Evolutionary conservation across 139 green algal genomes (phyloP), one percentile per base, ranked within the genome.

Genomic region (Parachlorella kessleri): DNA sequence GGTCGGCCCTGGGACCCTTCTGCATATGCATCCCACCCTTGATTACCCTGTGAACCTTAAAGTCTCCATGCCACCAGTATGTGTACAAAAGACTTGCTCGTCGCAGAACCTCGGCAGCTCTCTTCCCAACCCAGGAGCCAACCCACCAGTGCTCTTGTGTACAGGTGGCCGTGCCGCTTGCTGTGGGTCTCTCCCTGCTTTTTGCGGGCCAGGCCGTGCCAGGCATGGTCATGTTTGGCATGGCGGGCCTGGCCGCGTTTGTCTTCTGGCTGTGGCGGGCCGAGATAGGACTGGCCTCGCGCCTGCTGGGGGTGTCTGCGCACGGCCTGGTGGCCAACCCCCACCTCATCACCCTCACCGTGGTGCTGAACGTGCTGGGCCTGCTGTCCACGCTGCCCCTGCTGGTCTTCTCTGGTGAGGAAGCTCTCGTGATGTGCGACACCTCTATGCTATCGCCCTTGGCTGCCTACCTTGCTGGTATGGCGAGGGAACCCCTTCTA

Each of bases 261-360:
- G 78, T 85, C 39, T 93, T 92, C 70, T 91, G 77, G 32, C 35
- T 88, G 40, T 92, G 86, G 88, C 77, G 88, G 10, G 53, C 81
- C 33, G 82, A 92, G 80, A 83, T 94, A 18, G 84, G 65, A 18
- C 75, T 92, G 36, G 88, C 86, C 38, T 83, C 75, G 5, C 65
- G 73, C 2, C 83, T 94, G 78, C 79, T 94, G 70, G 68, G 67
- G 18, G 76, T 92, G 37, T 75, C 80, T 32, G 83, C 77, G 0
- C 69, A 87, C 24, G 86, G 73, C 37, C 83, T 94, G 55, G 66
- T 63, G 2, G 81, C 86, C 70, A 91, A 92, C 70, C 41, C 72
- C 10, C 66, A 38, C 48, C 67, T 90, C 72, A 81, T 88, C 63
- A 66, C 54, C 3, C 63, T 55, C 48, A 78, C 80, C 28, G 39